Evolutionary conservation across 495 filamentous ascomycete species (phyloP).

Genomic region (Penicillium desertorum): DNA sequence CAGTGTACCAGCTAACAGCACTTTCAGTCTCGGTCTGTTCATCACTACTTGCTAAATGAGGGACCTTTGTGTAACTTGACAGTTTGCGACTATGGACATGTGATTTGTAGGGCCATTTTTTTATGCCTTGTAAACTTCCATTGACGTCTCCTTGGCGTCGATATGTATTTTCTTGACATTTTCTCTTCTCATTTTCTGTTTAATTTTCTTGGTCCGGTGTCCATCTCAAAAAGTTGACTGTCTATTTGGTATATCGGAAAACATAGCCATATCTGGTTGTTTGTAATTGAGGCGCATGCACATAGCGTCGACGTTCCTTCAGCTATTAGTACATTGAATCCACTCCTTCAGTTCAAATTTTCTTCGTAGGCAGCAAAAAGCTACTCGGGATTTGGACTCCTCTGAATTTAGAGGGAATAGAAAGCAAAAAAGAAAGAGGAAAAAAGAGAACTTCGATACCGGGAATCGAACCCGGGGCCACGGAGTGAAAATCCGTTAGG

Average conservation of each 20-base stretch:
- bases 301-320: slow-evolving; percentile 3
- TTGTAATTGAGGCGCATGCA: slow-evolving; percentile 8
- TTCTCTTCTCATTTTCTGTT: slow-evolving; percentile 10
- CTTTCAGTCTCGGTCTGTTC: slow-evolving; percentile 57
- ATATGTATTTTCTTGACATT: slow-evolving; percentile 12
- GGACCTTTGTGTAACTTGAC: neutral
- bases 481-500: slow-evolving; percentile 7
- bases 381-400: too few species aligned
- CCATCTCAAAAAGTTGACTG: slow-evolving; percentile 1
- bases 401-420: too few species aligned
- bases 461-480: slow-evolving; percentile 6
- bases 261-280: slow-evolving; percentile 6
- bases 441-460: slow-evolving; percentile 3
- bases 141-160: slow-evolving; percentile 8
- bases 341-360: neutral
- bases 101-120: neutral
- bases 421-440: neutral
- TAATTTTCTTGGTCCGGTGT: slow-evolving; percentile 4
- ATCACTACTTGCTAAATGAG: slow-evolving; percentile 54
- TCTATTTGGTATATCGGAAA: slow-evolving; percentile 1
- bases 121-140: slow-evolving; percentile 11
- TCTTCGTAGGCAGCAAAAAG: neutral
- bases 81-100: neutral
- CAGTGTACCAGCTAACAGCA: slow-evolving; percentile 24
- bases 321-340: slow-evolving; percentile 12